phyloP scores from a whole-genome alignment of 306 rosid genomes.

The Crotalaria pallida region DNA sequence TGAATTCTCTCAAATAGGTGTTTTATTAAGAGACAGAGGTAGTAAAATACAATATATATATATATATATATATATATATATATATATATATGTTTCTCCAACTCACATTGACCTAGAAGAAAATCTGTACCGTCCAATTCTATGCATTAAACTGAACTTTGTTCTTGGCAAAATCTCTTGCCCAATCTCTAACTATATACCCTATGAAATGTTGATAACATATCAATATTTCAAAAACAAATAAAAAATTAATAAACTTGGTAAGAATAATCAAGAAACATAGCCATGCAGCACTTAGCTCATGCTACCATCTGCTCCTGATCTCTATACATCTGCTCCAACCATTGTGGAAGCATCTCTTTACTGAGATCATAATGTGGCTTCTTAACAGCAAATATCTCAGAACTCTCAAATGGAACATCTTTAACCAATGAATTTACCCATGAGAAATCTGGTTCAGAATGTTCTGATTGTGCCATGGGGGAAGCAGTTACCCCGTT shows the following conservation, averaged over 20 bases:
- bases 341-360: constrained; percentile 78
- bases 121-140: constrained; percentile 27
- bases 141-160: constrained; percentile 38
- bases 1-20: too few relatives aligned
- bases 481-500: constrained; percentile 24
- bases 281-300: constrained; percentile 11
- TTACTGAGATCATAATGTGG: constrained; percentile 36
- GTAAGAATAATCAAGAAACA: too few relatives aligned
- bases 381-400: constrained; percentile 26
- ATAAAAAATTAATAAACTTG: too few relatives aligned
- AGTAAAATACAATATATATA: too few relatives aligned
- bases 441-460: constrained; percentile 95
- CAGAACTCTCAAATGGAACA: constrained; percentile 27
- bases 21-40: too few relatives aligned
- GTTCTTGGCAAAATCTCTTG: constrained; percentile 24
- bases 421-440: constrained; percentile 84
- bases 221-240: too few relatives aligned
- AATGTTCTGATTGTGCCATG: constrained; percentile 27
- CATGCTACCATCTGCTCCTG: constrained; percentile 93
- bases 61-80: too few relatives aligned
- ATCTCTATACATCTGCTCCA: constrained; percentile 84
- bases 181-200: constrained; percentile 24
- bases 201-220: constrained; percentile 11
- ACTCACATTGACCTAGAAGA: constrained; percentile 34
- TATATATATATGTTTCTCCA: constrained; percentile 31